Evolutionary conservation across 176 grass and related monocot species (phyloP), one percentile per base, ranked within the genome.

Genomic region (Paspalum vaginatum): DNA sequence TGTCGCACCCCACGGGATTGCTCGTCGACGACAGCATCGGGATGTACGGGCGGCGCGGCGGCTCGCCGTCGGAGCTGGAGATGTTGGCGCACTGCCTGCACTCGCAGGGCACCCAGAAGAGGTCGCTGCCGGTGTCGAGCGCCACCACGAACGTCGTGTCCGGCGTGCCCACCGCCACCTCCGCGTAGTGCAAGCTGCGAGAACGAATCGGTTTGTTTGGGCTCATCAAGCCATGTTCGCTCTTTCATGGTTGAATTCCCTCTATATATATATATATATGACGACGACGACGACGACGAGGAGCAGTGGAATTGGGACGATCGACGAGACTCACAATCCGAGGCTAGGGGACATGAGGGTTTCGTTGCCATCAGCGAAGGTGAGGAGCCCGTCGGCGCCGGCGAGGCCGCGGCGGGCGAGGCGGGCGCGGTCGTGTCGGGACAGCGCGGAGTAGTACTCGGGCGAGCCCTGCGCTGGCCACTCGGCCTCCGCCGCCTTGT

Each of bases 61-160:
- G 1, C 32, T 50, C 16, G 83, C 87, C 44, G 76, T 54, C 70
- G 65, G 2, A 2, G 13, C 75, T 0, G 65, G 2, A 2, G 13
- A 80, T 0, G 0, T 61, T 50, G 27, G 95, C 90, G 78, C 96
- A 99, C n/a, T 86, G 78, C 81, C 67, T 80, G 88, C 95, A 98
- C 75, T 98, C 80, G 54, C 95, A 98, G 54, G 95, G 95, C 50
- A 98, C 84, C 95, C 95, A 98, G 69, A 98, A 91, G 71, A 98
- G 83, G 87, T 95, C 61, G 75, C 95, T 98, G 64, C 95, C 95
- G 3, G 95, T 98, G 75, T 98, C 95, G 13, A 98, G 66, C 50
- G 95, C 95, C 77, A 93, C 92, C 42, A 98, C 50, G 83, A 98
- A 98, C 58, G 90, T 93, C 75, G 72, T 9, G 73, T 86, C 95